Evolutionary conservation across 2,329 filamentous ascomycete species (phyloP), one percentile per base, ranked within the genome.

Genomic region (Alternaria arborescens): DNA sequence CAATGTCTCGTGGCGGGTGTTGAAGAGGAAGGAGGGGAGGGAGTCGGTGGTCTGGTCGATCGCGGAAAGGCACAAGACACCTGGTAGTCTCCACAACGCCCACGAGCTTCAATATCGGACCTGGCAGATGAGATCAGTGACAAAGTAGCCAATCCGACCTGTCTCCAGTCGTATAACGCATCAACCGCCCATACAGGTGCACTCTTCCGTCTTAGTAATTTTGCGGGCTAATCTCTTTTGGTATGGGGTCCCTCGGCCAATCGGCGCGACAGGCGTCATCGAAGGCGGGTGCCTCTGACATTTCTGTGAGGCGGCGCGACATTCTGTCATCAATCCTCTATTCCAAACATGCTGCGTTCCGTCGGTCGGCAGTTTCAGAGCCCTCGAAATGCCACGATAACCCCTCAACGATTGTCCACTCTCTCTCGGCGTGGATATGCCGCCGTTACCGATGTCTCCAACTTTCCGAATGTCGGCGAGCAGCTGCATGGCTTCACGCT

Each of bases 401-500:
- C 40, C 51, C 60, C 43, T 50, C 60, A 60, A 26, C 65, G 62
- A 8, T 50, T 71, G n/a, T 34, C 64, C 16, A 55, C 32, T 47
- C 4, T 38, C 44, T 14, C 55, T 18, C 69, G 70, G 7, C 73
- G 76, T 57, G 71, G 70, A 52, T 84, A 85, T 77, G 84, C 87
- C 70, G 90, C 91, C 51, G 88, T 94, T 47, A 93, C 92, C 18
- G 90, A 93, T 75, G 84, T 95, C 66, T 86, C 89, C 54, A 87
- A 87, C 71, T 91, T 91, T 69, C 93, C 94, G 6, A 89, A 88
- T 64, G 86, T 91, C 1, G 95, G 95, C 74, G 90, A 94, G 75
- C 90, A 91, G 80, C 86, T 98, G 41, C 91, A 98, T 78, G 95
- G 95, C 73, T 99, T 99, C 82, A 97, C 94, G 0, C 83, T 99